phyloP scores from a whole-genome alignment of 2,329 filamentous ascomycete species.

The Xylariaceae sp. region DNA sequence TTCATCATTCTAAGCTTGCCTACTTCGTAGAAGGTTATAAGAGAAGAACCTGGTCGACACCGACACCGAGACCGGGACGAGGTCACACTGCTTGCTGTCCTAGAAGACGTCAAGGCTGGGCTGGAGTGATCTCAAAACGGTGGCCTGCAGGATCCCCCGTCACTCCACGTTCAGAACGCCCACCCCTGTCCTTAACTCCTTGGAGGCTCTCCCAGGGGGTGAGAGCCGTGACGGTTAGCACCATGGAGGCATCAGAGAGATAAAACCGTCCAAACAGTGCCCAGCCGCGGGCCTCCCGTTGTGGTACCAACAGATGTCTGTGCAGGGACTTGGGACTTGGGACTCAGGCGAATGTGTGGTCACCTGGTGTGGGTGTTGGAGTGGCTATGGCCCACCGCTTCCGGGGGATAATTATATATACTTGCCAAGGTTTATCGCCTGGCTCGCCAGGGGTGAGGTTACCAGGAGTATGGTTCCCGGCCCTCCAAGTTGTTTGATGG shows the following conservation, averaged over 20 bases:
- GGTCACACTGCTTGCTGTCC: no score
- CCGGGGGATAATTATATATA: conserved; percentile 13
- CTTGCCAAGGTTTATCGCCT: conserved; percentile 6
- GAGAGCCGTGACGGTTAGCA: conserved; percentile 24
- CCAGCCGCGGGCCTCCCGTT: conserved; percentile 18
- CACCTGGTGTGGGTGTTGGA: conserved; percentile 28
- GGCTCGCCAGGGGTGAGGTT: conserved; percentile 24
- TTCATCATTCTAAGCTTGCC: no score
- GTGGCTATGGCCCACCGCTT: conserved; percentile 26
- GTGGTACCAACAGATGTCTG: conserved; percentile 20
- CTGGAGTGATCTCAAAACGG: conserved; percentile 23
- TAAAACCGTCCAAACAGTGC: conserved; percentile 15
- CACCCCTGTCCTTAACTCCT: no score
- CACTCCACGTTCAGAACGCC: conserved; percentile 21
- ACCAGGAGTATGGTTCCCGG: conserved; percentile 30
- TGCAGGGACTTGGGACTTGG: conserved; percentile 19
- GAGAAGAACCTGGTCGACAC: conserved; percentile 17
- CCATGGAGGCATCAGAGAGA: conserved; percentile 19
- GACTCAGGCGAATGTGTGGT: conserved; percentile 23
- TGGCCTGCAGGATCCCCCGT: conserved; percentile 19
- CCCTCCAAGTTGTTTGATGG: conserved; percentile 20
- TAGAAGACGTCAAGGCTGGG: conserved; percentile 29
- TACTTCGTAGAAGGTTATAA: conserved; percentile 8
- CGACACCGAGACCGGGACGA: no score
- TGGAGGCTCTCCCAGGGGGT: conserved; percentile 21